Evolutionary conservation across 2,329 filamentous ascomycete genomes (phyloP), one percentile per base, ranked within the genome.

Genomic region (Aaosphaeria pasadenensis): DNA sequence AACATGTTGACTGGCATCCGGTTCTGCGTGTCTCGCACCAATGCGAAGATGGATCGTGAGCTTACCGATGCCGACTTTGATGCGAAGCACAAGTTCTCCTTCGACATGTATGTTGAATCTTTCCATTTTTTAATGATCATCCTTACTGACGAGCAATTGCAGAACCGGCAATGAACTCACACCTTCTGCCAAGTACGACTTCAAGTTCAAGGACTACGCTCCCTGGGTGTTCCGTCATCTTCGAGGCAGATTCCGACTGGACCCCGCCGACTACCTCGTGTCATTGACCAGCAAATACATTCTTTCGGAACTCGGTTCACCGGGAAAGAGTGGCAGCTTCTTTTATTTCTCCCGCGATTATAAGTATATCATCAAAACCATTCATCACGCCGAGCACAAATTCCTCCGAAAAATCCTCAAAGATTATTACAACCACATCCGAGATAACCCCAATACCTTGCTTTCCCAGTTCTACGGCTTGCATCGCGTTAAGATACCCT

Each of bases 121-220:
- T 46, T 46, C 48, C 40, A 17, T 42, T 45, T 36, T 24, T 36
- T 49, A 36, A 39, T 24, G 17, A 24, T 24, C 17, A 24, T 24
- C 17, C 17, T 24, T 24, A 24, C 17, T 29, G 42, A 46, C 54
- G 60, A 43, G 76, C 80, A 62, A 47, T 24, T 36, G 48, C 63
- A 91, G 88, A 66, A 95, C 91, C 56, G 94, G 94, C 56, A 96
- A 96, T 70, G 94, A 99, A 76, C 78, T 99, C 69, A 95, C 95
- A 5, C 94, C 94, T 24, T 96, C 92, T 53, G 91, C 94, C 59
- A 97, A 99, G 74, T 99, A 99, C 77, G 94, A 99, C 75, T 99
- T 99, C 84, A 99, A 99, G 73, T 99, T 99, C 80, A 99, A 99
- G 76, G 94, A 99, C 74, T 99, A 99, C 72, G 92, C 92, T n/a